Evolutionary conservation across 805 yeast species (phyloP).

Genomic region (Metschnikowia gruessii): DNA sequence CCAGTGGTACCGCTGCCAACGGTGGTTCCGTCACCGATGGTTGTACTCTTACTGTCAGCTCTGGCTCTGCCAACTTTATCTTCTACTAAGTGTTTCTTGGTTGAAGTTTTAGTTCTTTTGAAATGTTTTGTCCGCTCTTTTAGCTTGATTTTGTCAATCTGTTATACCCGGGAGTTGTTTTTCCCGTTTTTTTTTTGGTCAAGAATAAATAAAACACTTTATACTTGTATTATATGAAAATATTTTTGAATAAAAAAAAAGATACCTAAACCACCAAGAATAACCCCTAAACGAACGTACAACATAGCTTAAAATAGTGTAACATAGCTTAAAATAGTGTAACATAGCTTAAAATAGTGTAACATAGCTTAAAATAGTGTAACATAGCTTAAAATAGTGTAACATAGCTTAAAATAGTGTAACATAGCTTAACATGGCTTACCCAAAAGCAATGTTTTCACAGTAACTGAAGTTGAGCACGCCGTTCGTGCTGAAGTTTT

Average conservation of each 20-base stretch:
- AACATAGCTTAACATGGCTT: too few relatives aligned
- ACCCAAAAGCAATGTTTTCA: conserved; percentile 41
- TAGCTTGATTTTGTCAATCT: conserved; percentile 10
- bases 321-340: too few relatives aligned
- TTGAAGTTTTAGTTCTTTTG: not conserved
- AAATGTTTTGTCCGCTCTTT: not conserved
- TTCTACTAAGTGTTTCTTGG: conserved; percentile 15
- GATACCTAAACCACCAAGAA: not conserved
- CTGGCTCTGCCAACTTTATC: conserved; percentile 20
- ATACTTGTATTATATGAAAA: conserved; percentile 1
- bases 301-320: too few relatives aligned
- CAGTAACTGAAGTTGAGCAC: conserved; percentile 42
- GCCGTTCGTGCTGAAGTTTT: conserved; percentile 29
- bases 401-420: too few relatives aligned
- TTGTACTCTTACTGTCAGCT: conserved; percentile 19
- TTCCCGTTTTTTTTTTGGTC: conserved; percentile 1
- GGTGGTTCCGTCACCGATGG: conserved; percentile 22
- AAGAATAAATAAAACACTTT: not conserved
- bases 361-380: too few relatives aligned
- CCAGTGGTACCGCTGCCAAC: conserved; percentile 16
- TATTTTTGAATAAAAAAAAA: not conserved
- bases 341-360: too few relatives aligned
- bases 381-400: too few relatives aligned
- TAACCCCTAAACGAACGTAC: too few relatives aligned
- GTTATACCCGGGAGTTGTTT: conserved; percentile 12